Evolutionary conservation across 1,284 basidiomycete genomes (phyloP), one percentile per base, ranked within the genome.

Genomic region (Phaffia rhodozyma): DNA sequence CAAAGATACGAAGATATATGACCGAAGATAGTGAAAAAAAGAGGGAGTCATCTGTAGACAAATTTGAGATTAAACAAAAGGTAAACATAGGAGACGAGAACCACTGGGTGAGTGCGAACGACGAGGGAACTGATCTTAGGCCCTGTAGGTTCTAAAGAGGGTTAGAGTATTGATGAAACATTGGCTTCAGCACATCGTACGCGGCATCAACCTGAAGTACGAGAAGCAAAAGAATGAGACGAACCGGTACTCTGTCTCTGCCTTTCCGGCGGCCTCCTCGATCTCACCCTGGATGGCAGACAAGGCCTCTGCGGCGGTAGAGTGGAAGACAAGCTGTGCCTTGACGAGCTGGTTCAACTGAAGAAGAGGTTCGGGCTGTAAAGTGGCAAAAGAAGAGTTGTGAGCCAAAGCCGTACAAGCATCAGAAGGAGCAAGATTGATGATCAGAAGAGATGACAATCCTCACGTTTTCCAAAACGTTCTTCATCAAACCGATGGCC

Each of bases 401-500:
- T 47, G 34, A 47, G 57, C 48, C 5, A 43, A 3, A 16, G 4
- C 18, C 13, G 3, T 25, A 1, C 2, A 38, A 3, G 34, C 2
- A 32, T 3, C 23, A 49, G 54, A 16, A 48, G 21, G 18, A 21
- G 55, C 53, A 48, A 61, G 62, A n/a, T 27, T 11, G 6, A 51
- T 18, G 34, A 23, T 50, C 7, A 52, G 38, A 18, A 6, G 20
- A 21, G 13, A n/a, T 21, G n/a, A 20, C 7, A 27, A 1, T 30
- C 79, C 86, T 60, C 69, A 91, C 89, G 78, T 97, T 96, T 72
- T 97, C 93, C 53, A 97, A 82, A 18, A 97, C 93, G 51, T 89
- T 87, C 81, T 97, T 96, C 94, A 97, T 97, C 66, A 96, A 82
- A 18, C 89, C 91, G 73, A 98, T 97, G 1, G 94, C 94, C 49